Evolutionary conservation across 495 filamentous ascomycete genomes (phyloP), one percentile per base, ranked within the genome.

Genomic region (Cryomyces antarcticus): DNA sequence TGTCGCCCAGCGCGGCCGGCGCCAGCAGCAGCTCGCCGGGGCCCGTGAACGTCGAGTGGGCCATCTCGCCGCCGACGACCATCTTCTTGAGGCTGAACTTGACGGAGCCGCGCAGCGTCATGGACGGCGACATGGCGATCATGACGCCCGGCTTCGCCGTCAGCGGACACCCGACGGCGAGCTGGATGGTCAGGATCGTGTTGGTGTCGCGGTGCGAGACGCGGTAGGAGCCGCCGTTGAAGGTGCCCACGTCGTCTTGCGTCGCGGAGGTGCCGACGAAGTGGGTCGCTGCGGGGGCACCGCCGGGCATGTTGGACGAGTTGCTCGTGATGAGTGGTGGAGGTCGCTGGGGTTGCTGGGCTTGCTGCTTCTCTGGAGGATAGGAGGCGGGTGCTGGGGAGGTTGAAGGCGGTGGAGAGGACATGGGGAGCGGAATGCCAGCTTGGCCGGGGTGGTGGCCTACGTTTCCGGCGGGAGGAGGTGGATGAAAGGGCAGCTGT

Each of bases 181-280:
- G 58, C 54, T 94, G 87, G 3, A 97, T 44, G 0, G 92, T 97
- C 38, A 95, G 51, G 35, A 96, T 71, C 0, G 83, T 83, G 55
- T 97, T 97, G 36, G 71, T 76, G 53, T 96, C 87, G 5, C 89
- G 70, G 53, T 97, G 89, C 50, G 83, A 89, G 58, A 97, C 83
- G 17, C 92, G 67, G 55, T 88, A 97, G 48, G 76, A 85, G 6
- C 89, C 89, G 7, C 89, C 89, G 62, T 96, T 95, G 68, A 97
- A 96, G 0, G 80, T 93, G 3, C 89, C 89, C 9, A 87, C 67
- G 42, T 89, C 82, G 58, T 96, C 89, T 29, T 73, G 62, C 1
- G 69, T 69, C 4, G 77, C 68, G 1, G 48, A 54, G 0, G 71
- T 74, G 33, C 82, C 80, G 4, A 61, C 48, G 44, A 85, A 82